phyloP scores from a whole-genome alignment of 1,284 basidiomycete genomes.

The Cryptococcus wingfieldii region DNA sequence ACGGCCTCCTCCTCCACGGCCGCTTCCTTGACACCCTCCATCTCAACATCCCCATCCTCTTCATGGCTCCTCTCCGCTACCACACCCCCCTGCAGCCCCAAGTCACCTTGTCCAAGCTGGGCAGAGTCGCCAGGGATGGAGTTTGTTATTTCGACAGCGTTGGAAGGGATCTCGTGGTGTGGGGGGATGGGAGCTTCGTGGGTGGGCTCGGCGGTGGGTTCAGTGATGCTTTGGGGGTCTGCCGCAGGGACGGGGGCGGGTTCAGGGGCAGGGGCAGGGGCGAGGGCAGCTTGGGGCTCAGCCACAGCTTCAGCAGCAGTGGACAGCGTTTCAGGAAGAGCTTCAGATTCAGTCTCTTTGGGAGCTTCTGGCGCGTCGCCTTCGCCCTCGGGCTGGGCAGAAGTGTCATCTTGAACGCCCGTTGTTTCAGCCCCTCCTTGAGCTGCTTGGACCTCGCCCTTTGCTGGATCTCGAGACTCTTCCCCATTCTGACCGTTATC shows the following conservation, averaged over 20 bases:
- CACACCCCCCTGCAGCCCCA: conserved; percentile 13
- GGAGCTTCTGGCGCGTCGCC: neutral
- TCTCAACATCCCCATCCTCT: conserved; percentile 6
- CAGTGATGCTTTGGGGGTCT: neutral
- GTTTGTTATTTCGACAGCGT: conserved; percentile 32
- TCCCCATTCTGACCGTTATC: conserved; percentile 22
- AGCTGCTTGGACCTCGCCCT: conserved; percentile 13
- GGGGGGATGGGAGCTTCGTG: conserved; percentile 8
- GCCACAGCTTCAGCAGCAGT: neutral
- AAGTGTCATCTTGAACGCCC: conserved; percentile 1
- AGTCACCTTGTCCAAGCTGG: conserved; percentile 22
- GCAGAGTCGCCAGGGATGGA: conserved; percentile 16
- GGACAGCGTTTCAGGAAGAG: conserved; percentile 1
- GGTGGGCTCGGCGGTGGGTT: conserved; percentile 4
- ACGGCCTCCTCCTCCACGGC: neutral
- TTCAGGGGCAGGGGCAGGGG: neutral
- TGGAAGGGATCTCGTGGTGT: conserved; percentile 20
- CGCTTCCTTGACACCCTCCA: neutral
- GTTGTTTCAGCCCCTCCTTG: conserved; percentile 3
- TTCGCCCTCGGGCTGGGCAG: conserved; percentile 8
- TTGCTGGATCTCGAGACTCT: conserved; percentile 9
- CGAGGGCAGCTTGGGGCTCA: neutral
- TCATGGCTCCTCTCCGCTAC: conserved; percentile 15
- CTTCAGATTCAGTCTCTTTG: neutral
- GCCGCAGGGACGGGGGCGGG: neutral